Conservation (phyloP, 1,284 basidiomycete species). For the Rhodotorula sp. region DNA sequence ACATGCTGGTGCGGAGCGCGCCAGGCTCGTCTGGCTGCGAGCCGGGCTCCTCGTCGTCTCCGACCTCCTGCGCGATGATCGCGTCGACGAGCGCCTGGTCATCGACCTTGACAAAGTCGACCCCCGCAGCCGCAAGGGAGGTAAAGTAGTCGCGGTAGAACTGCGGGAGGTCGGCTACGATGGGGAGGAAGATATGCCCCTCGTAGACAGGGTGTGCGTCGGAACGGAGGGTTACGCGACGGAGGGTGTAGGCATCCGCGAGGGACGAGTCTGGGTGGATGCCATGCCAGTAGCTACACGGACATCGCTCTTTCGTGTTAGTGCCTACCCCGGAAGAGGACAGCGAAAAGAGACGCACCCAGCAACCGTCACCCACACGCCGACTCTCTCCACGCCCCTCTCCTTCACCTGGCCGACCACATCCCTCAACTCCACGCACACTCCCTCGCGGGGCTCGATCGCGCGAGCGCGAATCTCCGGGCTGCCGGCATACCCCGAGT, state of each 20-base stretch:
- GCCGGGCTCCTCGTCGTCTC: background rate
- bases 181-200: slow-evolving; percentile 37
- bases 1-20: slow-evolving; percentile 9
- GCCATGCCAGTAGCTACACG: slow-evolving; percentile 39
- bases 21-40: background rate
- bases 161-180: slow-evolving; percentile 31
- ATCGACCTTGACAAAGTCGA: slow-evolving; percentile 50
- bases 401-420: slow-evolving; percentile 29
- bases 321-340: background rate
- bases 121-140: slow-evolving; percentile 42
- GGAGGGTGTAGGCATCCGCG: slow-evolving; percentile 22
- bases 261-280: slow-evolving; percentile 32
- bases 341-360: slow-evolving; percentile 15
- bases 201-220: slow-evolving; percentile 20
- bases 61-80: slow-evolving; percentile 20
- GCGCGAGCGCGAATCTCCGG: background rate
- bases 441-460: slow-evolving; percentile 11
- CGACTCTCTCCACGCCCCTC: slow-evolving; percentile 36
- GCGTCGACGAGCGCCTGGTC: slow-evolving; percentile 46
- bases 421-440: slow-evolving; percentile 18
- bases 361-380: slow-evolving; percentile 45
- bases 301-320: background rate
- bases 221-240: slow-evolving; percentile 12
- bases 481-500: slow-evolving; percentile 7
- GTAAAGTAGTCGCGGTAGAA: slow-evolving; percentile 47